These are phyloP conservation scores for Collybiopsis luxurians DNA, from an alignment of 768 basidiomycete genomes.

Conservation along the genomic window DNA sequence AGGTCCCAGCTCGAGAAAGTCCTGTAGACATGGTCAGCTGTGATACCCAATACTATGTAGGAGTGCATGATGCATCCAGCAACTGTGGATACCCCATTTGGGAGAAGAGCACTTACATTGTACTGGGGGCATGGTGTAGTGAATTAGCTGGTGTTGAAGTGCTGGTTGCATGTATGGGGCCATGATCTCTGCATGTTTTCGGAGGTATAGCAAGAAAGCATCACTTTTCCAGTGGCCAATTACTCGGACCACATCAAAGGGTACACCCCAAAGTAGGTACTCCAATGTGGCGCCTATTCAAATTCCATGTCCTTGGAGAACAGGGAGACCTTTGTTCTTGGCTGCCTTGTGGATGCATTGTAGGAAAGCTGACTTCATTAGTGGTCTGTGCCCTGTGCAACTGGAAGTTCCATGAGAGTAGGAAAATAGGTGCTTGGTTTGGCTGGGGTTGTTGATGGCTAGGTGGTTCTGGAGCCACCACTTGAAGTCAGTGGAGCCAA, in stretches of 20 bases:
- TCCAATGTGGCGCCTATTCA: conserved; percentile 22
- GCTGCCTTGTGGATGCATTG: conserved; percentile 8
- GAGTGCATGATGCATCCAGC: conserved; percentile 5
- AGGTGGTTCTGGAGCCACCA: conserved; percentile 23
- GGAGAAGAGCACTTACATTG: neutral
- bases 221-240: conserved; percentile 22
- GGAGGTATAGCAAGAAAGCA: conserved; percentile 17
- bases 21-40: conserved; percentile 1
- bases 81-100: conserved; percentile 1
- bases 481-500: conserved; percentile 20
- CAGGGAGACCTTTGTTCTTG: neutral
- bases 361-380: conserved; percentile 18
- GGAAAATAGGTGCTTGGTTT: conserved; percentile 25
- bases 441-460: conserved; percentile 24
- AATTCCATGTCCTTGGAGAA: conserved; percentile 23
- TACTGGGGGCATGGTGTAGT: conserved; percentile 9
- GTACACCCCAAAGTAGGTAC: conserved; percentile 20
- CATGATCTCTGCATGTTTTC: conserved; percentile 17
- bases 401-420: conserved; percentile 11
- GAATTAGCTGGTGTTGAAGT: conserved; percentile 6
- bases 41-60: conserved; percentile 2
- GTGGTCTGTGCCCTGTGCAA: neutral
- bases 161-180: conserved; percentile 17
- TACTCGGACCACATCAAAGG: conserved; percentile 20
- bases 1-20: neutral